A percentile compares a stretch with the other conserved stretches of the same genome.
phyloP scores from a whole-genome alignment of 495 filamentous ascomycete genomes.

The Tuber borchii region DNA sequence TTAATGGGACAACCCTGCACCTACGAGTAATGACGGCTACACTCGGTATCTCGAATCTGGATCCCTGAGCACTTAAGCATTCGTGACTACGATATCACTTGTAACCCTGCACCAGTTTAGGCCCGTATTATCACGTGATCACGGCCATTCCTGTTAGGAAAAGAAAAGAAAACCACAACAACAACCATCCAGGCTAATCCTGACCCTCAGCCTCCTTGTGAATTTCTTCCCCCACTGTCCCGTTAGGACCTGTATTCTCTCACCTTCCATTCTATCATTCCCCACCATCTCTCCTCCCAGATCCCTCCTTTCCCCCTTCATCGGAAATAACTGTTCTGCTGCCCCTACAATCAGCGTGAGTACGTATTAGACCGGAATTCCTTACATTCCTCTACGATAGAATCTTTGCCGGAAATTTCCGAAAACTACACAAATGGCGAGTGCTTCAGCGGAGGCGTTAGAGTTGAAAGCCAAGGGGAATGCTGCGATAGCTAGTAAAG shows the following conservation, averaged over 20 bases:
- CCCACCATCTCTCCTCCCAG: neutral
- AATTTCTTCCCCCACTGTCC: neutral
- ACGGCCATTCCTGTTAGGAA: neutral
- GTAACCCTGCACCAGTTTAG: neutral
- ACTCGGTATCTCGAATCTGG: neutral
- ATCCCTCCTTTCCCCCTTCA: neutral
- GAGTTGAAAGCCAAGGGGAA: conserved; percentile 91
- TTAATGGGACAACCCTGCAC: too few species aligned
- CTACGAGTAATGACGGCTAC: neutral
- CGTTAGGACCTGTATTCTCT: neutral
- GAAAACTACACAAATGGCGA: conserved; percentile 18
- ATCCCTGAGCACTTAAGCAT: neutral
- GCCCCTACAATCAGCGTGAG: neutral
- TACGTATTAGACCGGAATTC: neutral
- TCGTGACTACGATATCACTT: neutral
- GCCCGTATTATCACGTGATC: neutral
- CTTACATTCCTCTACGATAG: neutral
- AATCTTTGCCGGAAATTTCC: neutral
- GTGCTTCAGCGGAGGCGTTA: conserved; percentile 57
- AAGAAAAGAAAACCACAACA: neutral
- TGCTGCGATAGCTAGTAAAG: conserved; percentile 76
- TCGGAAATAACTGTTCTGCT: neutral
- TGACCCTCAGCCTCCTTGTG: neutral
- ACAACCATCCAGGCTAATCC: neutral
- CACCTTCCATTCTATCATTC: neutral